A percentile compares a stretch with the other conserved stretches of the same genome.
Evolutionary conservation across 2,329 filamentous ascomycete species (phyloP).

Genomic region (Rhynchosporium secalis): DNA sequence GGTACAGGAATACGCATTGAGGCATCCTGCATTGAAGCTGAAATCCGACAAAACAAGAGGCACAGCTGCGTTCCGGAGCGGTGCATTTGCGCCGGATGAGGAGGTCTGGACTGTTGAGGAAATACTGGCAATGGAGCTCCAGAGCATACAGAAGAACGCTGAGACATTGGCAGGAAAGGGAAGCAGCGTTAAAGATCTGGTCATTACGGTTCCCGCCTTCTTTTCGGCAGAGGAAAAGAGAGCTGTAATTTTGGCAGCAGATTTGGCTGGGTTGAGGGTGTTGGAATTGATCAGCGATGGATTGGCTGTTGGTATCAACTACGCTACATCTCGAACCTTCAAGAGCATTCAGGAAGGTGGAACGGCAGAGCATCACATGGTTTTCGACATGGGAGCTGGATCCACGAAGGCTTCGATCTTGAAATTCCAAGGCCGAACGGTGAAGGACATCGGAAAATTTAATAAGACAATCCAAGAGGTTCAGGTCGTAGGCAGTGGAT

Average conservation of each 20-base stretch:
- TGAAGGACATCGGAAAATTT: slow-evolving; percentile 89
- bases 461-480: slow-evolving; percentile 98
- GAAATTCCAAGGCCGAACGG: slow-evolving; percentile 81
- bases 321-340: slow-evolving; percentile 88
- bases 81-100: slow-evolving; percentile 59
- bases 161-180: slow-evolving; percentile 78
- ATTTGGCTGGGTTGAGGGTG: slow-evolving; percentile 84
- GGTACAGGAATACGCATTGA: slow-evolving; percentile 67
- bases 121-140: slow-evolving; percentile 91
- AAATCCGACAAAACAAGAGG: slow-evolving; percentile 59
- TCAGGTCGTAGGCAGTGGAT: slow-evolving; percentile 81
- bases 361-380: slow-evolving; percentile 86
- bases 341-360: slow-evolving; percentile 78
- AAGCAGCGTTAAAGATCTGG: slow-evolving; percentile 72
- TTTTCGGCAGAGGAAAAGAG: slow-evolving; percentile 90
- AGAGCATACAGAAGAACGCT: slow-evolving; percentile 87
- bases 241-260: slow-evolving; percentile 79
- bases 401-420: slow-evolving; percentile 88
- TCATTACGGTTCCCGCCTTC: slow-evolving; percentile 87
- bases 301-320: slow-evolving; percentile 89
- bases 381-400: slow-evolving; percentile 98
- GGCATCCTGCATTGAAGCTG: slow-evolving; percentile 78
- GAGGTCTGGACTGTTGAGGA: slow-evolving; percentile 83
- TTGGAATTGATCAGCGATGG: slow-evolving; percentile 86
- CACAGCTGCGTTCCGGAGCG: slow-evolving; percentile 82